Conservation (phyloP, 192 early-diverging fungal genomes). For the Funneliformis mosseae region DNA sequence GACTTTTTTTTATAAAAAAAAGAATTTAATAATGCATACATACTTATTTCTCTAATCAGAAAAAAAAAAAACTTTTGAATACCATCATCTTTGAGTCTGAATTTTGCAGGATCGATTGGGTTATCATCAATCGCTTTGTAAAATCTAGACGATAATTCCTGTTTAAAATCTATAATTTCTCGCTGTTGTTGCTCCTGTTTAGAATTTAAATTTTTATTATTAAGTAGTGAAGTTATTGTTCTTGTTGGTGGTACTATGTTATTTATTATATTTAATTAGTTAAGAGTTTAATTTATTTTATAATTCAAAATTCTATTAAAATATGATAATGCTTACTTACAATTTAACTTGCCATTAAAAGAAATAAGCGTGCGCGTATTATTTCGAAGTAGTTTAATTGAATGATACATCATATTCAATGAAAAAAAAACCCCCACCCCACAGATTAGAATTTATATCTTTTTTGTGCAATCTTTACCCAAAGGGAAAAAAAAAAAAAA, state of each 20-base stretch:
- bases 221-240: background rate
- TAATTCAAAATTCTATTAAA: background rate
- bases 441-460: too few species aligned
- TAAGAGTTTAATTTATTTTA: background rate
- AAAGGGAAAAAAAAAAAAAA: too few species aligned
- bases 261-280: background rate
- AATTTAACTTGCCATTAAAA: background rate
- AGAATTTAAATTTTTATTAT: background rate
- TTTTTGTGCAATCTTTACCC: too few species aligned
- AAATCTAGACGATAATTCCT: background rate
- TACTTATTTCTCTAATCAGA: too few species aligned
- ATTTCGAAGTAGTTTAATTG: background rate
- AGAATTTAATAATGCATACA: too few species aligned
- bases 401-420: background rate
- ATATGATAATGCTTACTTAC: background rate
- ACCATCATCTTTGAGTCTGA: background rate
- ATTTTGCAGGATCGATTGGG: background rate
- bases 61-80: background rate
- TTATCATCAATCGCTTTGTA: background rate
- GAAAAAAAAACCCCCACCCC: too few species aligned
- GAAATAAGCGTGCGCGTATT: background rate
- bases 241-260: background rate
- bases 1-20: slow-evolving; percentile 2
- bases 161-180: background rate
- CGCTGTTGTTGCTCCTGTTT: background rate